phyloP scores from a whole-genome alignment of 768 basidiomycete genomes.

The Leccinellum rugosiceps region DNA sequence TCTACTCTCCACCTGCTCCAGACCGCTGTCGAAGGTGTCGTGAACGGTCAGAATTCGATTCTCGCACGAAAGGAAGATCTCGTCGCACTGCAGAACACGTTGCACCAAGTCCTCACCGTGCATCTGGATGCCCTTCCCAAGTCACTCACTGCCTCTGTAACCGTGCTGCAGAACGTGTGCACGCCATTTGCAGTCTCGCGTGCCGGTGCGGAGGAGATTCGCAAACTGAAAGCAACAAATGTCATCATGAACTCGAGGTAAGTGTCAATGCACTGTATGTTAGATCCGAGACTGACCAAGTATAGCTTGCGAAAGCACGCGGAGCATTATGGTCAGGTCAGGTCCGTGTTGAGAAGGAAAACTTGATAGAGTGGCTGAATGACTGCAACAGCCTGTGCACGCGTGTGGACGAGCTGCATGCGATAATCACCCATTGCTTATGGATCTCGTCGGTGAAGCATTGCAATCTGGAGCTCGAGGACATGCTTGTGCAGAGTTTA shows the following conservation, averaged over 20 bases:
- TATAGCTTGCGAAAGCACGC: slow-evolving; percentile 73
- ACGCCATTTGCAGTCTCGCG: slow-evolving; percentile 55
- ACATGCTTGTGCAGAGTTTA: slow-evolving; percentile 70
- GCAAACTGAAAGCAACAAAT: slow-evolving; percentile 47
- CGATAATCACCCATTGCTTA: slow-evolving; percentile 39
- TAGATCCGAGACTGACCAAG: no score
- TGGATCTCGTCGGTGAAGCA: slow-evolving; percentile 44
- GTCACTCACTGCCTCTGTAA: slow-evolving; percentile 48
- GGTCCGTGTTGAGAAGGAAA: slow-evolving; percentile 79
- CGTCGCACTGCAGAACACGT: slow-evolving; percentile 45
- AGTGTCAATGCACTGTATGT: no score
- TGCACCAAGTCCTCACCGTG: slow-evolving; percentile 52
- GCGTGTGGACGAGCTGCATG: slow-evolving; percentile 56
- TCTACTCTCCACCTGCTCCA: slow-evolving; percentile 45
- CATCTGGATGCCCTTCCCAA: slow-evolving; percentile 61
- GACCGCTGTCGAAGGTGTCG: slow-evolving; percentile 45
- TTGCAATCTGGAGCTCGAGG: slow-evolving; percentile 61
- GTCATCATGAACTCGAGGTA: no score
- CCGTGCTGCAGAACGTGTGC: slow-evolving; percentile 55
- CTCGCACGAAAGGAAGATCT: slow-evolving; percentile 48
- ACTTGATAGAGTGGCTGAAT: slow-evolving; percentile 58
- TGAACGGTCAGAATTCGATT: slow-evolving; percentile 48
- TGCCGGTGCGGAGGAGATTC: slow-evolving; percentile 70
- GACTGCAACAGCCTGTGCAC: slow-evolving; percentile 61
- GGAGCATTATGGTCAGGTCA: slow-evolving; percentile 78